These are phyloP conservation scores for Zygnema cylindricum DNA, from an alignment of 139 green algal species.

Conservation along the genomic window DNA sequence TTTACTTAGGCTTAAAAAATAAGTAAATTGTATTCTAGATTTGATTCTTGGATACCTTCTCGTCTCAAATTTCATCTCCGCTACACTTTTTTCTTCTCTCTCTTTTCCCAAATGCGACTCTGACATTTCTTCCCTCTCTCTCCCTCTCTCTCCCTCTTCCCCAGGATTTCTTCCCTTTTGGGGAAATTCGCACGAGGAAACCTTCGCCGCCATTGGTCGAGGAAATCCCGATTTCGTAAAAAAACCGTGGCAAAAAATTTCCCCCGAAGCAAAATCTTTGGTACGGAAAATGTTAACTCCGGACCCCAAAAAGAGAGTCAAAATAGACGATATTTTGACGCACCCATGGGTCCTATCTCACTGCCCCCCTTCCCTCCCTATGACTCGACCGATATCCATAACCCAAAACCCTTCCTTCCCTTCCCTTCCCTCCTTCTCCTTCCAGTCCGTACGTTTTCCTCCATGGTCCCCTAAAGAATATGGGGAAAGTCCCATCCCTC, in stretches of 20 bases:
- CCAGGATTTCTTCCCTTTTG: slow-evolving; percentile 5
- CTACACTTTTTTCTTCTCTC: background rate
- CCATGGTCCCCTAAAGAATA: background rate
- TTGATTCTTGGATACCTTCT: too few species aligned
- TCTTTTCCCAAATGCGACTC: background rate
- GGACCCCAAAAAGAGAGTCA: background rate
- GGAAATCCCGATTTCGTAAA: slow-evolving; percentile 19
- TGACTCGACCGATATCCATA: background rate
- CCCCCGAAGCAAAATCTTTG: slow-evolving; percentile 12
- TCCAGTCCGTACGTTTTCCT: background rate
- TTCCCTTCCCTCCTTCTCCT: background rate
- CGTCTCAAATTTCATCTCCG: too few species aligned
- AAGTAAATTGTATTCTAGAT: too few species aligned
- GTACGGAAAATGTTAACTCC: slow-evolving; percentile 19
- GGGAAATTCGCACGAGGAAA: slow-evolving; percentile 16
- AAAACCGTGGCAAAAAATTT: slow-evolving; percentile 9
- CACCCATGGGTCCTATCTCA: background rate
- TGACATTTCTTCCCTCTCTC: too few species aligned
- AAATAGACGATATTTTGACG: background rate
- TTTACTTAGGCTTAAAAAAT: too few species aligned
- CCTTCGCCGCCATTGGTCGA: background rate
- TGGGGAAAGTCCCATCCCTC: background rate
- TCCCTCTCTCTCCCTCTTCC: too few species aligned
- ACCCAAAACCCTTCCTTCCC: background rate
- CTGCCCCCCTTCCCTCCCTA: too few species aligned